Evolutionary conservation across 495 filamentous ascomycete species (phyloP).

Genomic region (Tuber microsphaerosporum): DNA sequence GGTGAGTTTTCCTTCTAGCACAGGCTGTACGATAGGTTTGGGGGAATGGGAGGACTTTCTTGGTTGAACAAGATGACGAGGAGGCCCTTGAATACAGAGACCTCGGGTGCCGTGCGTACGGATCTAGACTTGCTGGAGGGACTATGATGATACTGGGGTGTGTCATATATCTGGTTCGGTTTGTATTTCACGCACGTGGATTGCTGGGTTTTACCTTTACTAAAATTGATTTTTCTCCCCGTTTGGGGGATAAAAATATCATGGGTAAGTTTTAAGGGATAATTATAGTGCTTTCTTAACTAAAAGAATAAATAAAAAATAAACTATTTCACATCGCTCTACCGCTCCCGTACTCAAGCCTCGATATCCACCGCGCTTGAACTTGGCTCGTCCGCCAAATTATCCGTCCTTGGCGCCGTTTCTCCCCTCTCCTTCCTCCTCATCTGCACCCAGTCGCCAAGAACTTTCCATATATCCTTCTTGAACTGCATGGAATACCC

Average conservation of each 20-base stretch:
- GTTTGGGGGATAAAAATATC: background rate
- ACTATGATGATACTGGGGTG: too few species aligned
- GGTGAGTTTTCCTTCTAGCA: too few species aligned
- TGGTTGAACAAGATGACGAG: too few species aligned
- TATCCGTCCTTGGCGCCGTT: constrained; percentile 28
- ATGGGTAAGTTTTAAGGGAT: background rate
- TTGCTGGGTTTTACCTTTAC: background rate
- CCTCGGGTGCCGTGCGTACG: too few species aligned
- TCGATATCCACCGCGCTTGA: background rate
- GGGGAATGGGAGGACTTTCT: too few species aligned
- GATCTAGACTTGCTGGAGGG: background rate
- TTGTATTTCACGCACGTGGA: background rate
- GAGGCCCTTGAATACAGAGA: too few species aligned
- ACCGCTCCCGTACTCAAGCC: too few species aligned
- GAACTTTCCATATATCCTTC: constrained; percentile 70
- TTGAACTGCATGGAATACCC: constrained; percentile 65
- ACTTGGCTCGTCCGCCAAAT: background rate
- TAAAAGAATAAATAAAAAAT: background rate
- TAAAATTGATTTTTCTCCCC: background rate
- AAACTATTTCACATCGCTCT: background rate
- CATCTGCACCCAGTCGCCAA: constrained; percentile 72
- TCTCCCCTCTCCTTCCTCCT: constrained; percentile 54
- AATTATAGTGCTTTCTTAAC: background rate
- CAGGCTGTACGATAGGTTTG: too few species aligned
- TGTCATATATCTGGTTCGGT: too few species aligned